A percentile compares a stretch with the other conserved stretches of the same genome.
phyloP scores from a whole-genome alignment of 106 monocot species.

The Agapanthus africanus region DNA sequence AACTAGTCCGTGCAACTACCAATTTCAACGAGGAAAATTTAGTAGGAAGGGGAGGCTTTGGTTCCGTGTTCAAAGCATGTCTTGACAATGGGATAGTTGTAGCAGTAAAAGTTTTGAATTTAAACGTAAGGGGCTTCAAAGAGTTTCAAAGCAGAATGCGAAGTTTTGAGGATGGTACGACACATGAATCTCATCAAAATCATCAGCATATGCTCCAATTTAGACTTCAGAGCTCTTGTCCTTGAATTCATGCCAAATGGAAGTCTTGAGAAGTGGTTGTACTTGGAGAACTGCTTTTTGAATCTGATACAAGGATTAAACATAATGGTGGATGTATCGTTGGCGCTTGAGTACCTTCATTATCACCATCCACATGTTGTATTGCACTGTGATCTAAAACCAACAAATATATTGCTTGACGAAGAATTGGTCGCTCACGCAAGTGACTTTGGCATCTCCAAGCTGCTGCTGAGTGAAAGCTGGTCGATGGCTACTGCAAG shows the following conservation, averaged over 20 bases:
- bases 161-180: neutral
- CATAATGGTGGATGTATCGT: conserved; percentile 15
- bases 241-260: conserved; percentile 23
- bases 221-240: conserved; percentile 11
- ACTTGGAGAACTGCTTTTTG: conserved; percentile 7
- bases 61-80: conserved; percentile 2
- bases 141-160: too few species aligned
- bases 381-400: conserved; percentile 21
- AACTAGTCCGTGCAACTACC: neutral
- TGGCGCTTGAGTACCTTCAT: conserved; percentile 23
- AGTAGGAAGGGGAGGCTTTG: neutral
- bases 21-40: neutral
- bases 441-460: conserved; percentile 1
- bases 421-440: neutral
- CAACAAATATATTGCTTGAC: neutral
- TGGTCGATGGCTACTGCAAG: neutral
- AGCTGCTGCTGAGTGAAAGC: too few species aligned
- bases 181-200: neutral
- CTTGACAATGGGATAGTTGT: conserved; percentile 1
- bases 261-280: conserved; percentile 16
- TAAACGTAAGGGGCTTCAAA: conserved; percentile 1
- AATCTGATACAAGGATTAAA: conserved; percentile 13
- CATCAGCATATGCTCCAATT: neutral
- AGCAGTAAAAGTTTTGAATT: conserved; percentile 13
- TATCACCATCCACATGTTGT: conserved; percentile 8